Percentiles rank a stretch among this genome's conserved stretches.
Conservation (phyloP, 345 rosid species). For the Lagerstroemia speciosa region DNA sequence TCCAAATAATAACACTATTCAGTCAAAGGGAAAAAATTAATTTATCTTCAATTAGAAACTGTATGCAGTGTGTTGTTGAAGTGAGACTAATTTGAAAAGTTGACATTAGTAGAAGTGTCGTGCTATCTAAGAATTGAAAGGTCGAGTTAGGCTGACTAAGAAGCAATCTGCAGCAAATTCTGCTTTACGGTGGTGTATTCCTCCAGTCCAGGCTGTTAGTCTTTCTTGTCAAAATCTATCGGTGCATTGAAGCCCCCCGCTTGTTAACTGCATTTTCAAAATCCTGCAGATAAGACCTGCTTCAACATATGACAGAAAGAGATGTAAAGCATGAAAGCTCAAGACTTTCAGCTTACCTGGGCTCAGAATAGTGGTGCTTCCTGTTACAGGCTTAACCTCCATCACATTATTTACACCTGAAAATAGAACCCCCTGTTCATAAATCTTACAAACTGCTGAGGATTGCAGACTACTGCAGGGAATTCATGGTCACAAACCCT, state of each 20-base stretch:
- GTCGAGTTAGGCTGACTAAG: background rate
- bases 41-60: no score
- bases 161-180: background rate
- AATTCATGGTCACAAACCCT: background rate
- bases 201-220: background rate
- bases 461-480: background rate
- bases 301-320: background rate
- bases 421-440: background rate
- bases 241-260: background rate
- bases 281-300: background rate
- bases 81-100: background rate
- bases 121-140: background rate
- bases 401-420: conserved; percentile 3
- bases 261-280: background rate
- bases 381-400: background rate
- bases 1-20: no score
- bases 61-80: background rate
- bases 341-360: background rate
- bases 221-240: background rate
- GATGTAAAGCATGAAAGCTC: background rate
- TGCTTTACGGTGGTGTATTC: background rate
- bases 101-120: background rate
- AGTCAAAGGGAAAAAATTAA: no score
- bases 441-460: background rate
- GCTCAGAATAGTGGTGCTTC: conserved; percentile 4